Evolutionary conservation across 106 monocot species (phyloP).

Genomic region (Posidonia australis): DNA sequence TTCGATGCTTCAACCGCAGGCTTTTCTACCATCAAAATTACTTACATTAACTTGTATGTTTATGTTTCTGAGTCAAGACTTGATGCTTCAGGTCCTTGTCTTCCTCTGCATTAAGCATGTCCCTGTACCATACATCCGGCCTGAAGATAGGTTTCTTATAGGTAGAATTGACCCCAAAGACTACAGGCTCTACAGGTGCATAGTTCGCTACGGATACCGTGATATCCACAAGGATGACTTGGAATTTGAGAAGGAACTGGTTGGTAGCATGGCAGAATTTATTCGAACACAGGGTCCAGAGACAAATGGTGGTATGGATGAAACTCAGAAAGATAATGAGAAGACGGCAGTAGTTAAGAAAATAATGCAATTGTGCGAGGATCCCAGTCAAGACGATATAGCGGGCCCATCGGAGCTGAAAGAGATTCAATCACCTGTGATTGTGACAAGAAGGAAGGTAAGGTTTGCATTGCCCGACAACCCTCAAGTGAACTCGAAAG

Average conservation of each 20-base stretch:
- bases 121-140: slow-evolving; percentile 61
- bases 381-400: slow-evolving; percentile 1
- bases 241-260: slow-evolving; percentile 89
- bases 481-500: slow-evolving; percentile 20
- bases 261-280: slow-evolving; percentile 81
- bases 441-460: slow-evolving; percentile 28
- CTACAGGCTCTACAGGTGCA: slow-evolving; percentile 72
- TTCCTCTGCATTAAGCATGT: slow-evolving; percentile 95
- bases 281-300: slow-evolving; percentile 39
- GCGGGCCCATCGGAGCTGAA: slow-evolving; percentile 29
- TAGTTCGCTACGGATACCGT: slow-evolving; percentile 92
- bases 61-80: too few relatives aligned
- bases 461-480: slow-evolving; percentile 50
- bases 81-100: slow-evolving; percentile 57
- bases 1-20: too few relatives aligned
- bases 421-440: slow-evolving; percentile 47
- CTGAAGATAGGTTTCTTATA: slow-evolving; percentile 71
- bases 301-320: slow-evolving; percentile 17
- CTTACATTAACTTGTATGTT: too few relatives aligned
- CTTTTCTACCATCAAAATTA: too few relatives aligned
- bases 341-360: slow-evolving; percentile 57
- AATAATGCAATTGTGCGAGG: slow-evolving; percentile 25
- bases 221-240: slow-evolving; percentile 87
- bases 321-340: slow-evolving; percentile 33
- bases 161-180: slow-evolving; percentile 84